phyloP scores from a whole-genome alignment of 257 asterid species.

The Leptodermis oblonga region DNA sequence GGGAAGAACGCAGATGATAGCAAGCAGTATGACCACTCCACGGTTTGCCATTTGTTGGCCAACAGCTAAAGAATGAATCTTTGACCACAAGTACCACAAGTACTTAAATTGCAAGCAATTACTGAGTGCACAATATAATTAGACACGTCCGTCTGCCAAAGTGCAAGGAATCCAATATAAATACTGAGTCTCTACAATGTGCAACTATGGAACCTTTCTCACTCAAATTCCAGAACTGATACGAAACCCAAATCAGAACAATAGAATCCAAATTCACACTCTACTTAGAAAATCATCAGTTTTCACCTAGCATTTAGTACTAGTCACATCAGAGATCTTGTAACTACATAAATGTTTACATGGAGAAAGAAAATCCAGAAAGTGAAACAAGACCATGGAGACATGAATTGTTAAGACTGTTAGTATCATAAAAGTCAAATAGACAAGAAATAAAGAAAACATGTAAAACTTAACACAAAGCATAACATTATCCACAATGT shows the following conservation, averaged over 20 bases:
- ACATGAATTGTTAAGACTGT: too few species aligned
- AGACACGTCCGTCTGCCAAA: not conserved
- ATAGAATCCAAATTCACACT: not conserved
- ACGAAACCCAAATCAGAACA: not conserved
- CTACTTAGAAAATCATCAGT: too few species aligned
- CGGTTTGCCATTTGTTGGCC: not conserved
- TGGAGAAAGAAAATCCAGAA: not conserved
- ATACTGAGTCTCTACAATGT: not conserved
- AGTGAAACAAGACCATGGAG: not conserved
- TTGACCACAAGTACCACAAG: not conserved
- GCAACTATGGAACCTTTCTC: not conserved
- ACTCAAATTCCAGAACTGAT: not conserved
- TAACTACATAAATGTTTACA: not conserved
- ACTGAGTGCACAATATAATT: not conserved
- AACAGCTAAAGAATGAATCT: not conserved
- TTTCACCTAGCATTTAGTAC: not conserved
- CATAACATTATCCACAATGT: not conserved
- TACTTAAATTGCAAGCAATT: not conserved
- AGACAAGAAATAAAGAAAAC: not conserved
- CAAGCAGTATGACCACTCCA: not conserved
- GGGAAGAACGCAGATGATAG: not conserved
- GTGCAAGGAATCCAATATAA: not conserved
- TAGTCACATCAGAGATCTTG: not conserved
- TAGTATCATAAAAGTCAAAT: not conserved
- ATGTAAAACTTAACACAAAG: not conserved